These are phyloP conservation scores for Rhodotorula paludigena DNA, from an alignment of 768 basidiomycete species.

Conservation along the genomic window DNA sequence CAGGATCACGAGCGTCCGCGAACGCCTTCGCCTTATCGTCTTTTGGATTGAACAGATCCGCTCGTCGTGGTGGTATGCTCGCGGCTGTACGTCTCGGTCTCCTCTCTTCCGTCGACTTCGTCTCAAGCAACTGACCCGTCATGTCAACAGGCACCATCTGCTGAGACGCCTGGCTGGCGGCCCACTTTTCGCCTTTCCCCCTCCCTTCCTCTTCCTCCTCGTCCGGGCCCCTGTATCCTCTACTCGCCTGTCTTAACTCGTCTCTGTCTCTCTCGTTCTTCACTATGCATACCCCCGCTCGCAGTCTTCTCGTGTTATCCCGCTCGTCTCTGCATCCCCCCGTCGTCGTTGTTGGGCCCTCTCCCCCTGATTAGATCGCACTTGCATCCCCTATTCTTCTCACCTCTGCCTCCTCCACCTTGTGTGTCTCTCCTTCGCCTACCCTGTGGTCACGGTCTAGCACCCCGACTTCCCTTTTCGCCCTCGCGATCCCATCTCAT, in stretches of 20 bases:
- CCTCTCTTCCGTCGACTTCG: neutral
- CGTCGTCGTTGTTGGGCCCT: neutral
- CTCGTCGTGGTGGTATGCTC: conserved; percentile 54
- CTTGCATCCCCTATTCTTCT: no score
- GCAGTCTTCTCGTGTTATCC: no score
- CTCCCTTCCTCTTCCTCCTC: neutral
- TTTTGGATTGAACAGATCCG: conserved; percentile 87
- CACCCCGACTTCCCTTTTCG: no score
- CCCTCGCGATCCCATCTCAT: no score
- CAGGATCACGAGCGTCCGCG: conserved; percentile 51
- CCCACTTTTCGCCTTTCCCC: neutral
- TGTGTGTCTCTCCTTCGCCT: neutral
- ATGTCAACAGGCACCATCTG: conserved; percentile 8
- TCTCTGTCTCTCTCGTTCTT: neutral
- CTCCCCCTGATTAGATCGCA: no score
- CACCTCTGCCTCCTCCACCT: no score
- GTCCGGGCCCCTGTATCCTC: neutral
- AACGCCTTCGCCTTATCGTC: conserved; percentile 76
- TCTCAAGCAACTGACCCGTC: neutral
- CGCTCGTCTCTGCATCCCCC: neutral
- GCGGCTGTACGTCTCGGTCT: conserved; percentile 34
- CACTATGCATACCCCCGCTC: neutral
- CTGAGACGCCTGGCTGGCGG: neutral
- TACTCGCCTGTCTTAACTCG: neutral
- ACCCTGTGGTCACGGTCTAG: no score